Evolutionary conservation across 805 yeast species (phyloP), one percentile per base, ranked within the genome.

Genomic region (Suhomyces sp.): DNA sequence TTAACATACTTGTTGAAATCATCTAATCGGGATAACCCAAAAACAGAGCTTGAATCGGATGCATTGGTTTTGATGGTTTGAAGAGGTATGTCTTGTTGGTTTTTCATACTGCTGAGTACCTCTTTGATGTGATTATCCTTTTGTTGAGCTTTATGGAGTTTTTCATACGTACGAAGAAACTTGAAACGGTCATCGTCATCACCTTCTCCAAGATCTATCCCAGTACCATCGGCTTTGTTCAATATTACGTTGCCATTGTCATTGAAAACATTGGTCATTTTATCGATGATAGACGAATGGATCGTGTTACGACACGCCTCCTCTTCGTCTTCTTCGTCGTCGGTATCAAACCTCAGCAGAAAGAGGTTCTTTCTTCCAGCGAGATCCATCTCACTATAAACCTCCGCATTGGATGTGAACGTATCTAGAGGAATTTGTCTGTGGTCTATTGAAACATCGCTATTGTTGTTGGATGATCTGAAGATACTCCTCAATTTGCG

Each of bases 1-100:
- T 66, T 67, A 10, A 71, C 63, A 52, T 67, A 75, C 42, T 58
- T 63, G 42, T 56, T 57, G 57, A 65, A 75, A 53, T 75, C 80
- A 54, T 71, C 73, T 17, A 74, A 56, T 5, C 60, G 50, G 1
- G 73, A 63, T 15, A 73, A 57, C 6, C 61, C 62, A 51, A 73
- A 71, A 4, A 70, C 59, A 0, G 75, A 70, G 19, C 48, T 41
- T 9, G 50, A 22, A 19, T 48, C 48, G 15, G 58, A 55, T 24
- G 36, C 22, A 24, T 31, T 23, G 15, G 52, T 49, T 13, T 35
- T 49, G 35, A 56, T 26, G 1, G 41, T 23, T 41, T 56, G 57
- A 41, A 56, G 40, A 2, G 59, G 59, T 19, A 56, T 56, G 15
- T 54, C 59, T 4, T 49, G 22, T 3, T 48, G 38, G 36, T 44